These are phyloP conservation scores for Colletotrichum sp. DNA, from an alignment of 2,329 filamentous ascomycete genomes.

Conservation along the genomic window DNA sequence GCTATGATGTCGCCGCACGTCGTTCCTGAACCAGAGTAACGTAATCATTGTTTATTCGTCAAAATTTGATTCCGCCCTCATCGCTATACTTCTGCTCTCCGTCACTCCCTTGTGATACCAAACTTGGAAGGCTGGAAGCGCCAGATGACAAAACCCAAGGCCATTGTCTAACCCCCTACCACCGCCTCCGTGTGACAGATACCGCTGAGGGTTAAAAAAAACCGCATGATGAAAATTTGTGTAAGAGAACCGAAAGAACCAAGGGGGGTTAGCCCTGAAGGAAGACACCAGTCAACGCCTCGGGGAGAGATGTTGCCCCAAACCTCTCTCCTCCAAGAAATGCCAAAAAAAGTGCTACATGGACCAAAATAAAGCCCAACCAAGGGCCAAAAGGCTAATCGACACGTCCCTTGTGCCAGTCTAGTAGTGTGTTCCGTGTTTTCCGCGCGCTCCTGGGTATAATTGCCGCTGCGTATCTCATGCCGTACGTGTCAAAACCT, in stretches of 20 bases:
- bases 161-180: not conserved
- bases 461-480: slow-evolving; percentile 18
- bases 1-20: not conserved
- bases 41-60: not conserved
- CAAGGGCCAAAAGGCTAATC: not conserved
- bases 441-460: slow-evolving; percentile 20
- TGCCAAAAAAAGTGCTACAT: not conserved
- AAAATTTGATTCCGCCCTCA: not conserved
- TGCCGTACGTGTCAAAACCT: slow-evolving; percentile 9
- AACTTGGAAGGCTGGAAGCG: not conserved
- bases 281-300: slow-evolving; percentile 9
- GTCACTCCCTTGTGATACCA: not conserved
- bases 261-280: not conserved
- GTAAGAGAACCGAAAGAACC: not conserved
- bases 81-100: not conserved
- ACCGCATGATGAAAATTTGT: not conserved
- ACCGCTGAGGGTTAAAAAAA: not conserved
- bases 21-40: not conserved
- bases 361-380: not conserved
- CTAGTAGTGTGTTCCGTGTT: slow-evolving; percentile 5
- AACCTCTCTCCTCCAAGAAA: not conserved
- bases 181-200: not conserved
- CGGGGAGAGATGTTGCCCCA: not conserved
- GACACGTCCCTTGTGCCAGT: slow-evolving; percentile 1
- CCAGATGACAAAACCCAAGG: not conserved